Evolutionary conservation across 768 basidiomycete genomes (phyloP).

Genomic region (Dacryopinax primogenitus): DNA sequence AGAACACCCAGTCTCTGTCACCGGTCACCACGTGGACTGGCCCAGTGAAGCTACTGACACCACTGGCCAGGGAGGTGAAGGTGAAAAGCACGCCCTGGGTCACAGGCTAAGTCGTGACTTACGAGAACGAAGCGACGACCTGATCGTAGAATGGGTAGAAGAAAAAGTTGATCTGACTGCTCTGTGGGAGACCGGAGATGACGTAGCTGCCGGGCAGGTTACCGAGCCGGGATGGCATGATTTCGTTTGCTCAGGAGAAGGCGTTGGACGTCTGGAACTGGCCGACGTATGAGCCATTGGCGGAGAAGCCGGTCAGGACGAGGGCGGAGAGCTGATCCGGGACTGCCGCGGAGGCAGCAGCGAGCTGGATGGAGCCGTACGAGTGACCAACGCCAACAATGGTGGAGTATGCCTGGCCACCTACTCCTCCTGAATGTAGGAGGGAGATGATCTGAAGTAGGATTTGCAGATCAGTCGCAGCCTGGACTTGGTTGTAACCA

Average conservation of each 20-base stretch:
- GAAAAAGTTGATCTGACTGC: constrained; percentile 17
- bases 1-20: constrained; percentile 17
- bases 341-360: constrained; percentile 6
- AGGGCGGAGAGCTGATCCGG: constrained; percentile 12
- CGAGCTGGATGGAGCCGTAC: constrained; percentile 16
- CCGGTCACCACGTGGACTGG: constrained; percentile 15
- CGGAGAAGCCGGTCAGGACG: constrained; percentile 16
- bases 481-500: constrained; percentile 13
- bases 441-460: constrained; percentile 2
- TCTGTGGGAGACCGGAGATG: constrained; percentile 14
- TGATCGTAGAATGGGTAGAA: constrained; percentile 15
- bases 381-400: constrained; percentile 17
- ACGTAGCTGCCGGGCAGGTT: constrained; percentile 13
- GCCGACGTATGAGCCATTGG: constrained; percentile 12
- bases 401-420: constrained; percentile 12
- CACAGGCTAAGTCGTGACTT: constrained; percentile 14
- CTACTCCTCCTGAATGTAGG: constrained; percentile 13
- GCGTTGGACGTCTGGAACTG: constrained; percentile 15
- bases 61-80: constrained; percentile 9
- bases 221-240: constrained; percentile 12
- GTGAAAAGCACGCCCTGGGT: constrained; percentile 16
- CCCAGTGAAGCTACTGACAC: constrained; percentile 9
- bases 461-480: background rate
- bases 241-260: constrained; percentile 14
- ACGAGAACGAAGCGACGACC: constrained; percentile 9